A percentile compares a stretch with the other conserved stretches of the same genome.
Evolutionary conservation across 2,329 filamentous ascomycete genomes (phyloP).

Genomic region (Sodiomyces alkalinus): DNA sequence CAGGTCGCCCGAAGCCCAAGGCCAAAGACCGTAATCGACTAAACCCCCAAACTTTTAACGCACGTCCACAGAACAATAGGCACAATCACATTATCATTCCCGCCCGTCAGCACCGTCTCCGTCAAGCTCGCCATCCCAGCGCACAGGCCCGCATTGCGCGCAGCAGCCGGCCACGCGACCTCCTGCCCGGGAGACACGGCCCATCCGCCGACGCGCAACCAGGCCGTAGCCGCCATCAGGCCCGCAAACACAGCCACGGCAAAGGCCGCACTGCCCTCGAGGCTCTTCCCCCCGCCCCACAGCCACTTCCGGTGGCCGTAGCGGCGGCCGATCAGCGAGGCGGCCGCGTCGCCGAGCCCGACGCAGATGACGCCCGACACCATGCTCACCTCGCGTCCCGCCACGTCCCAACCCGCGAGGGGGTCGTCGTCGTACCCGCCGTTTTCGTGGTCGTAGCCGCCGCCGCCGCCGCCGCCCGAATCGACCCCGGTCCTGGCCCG

Average conservation of each 20-base stretch:
- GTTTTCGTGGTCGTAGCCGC: too few relatives aligned
- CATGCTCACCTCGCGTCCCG: conserved; percentile 69
- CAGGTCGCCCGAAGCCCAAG: too few relatives aligned
- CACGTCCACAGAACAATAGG: conserved; percentile 87
- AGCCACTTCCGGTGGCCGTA: conserved; percentile 85
- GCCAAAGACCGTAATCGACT: too few relatives aligned
- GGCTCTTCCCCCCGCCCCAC: conserved; percentile 90
- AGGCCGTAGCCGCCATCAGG: conserved; percentile 52
- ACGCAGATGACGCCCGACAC: conserved; percentile 86
- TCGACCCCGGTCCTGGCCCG: conserved; percentile 5
- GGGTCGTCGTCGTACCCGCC: conserved; percentile 17
- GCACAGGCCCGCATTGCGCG: conserved; percentile 58
- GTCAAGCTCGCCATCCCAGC: conserved; percentile 75
- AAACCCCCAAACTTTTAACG: conserved; percentile 60
- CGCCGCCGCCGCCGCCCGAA: too few relatives aligned
- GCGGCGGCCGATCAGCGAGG: conserved; percentile 74
- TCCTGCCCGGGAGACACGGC: conserved; percentile 44
- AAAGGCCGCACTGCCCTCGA: conserved; percentile 80
- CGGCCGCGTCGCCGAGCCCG: conserved; percentile 86
- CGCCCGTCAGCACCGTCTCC: conserved; percentile 87
- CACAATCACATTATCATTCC: conserved; percentile 96
- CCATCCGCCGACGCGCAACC: conserved; percentile 67
- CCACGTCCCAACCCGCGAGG: conserved; percentile 61
- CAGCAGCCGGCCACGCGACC: conserved; percentile 48
- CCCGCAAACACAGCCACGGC: conserved; percentile 63